phyloP scores from a whole-genome alignment of 371 early-diverging fungal genomes.

The Lichtheimia ornata region DNA sequence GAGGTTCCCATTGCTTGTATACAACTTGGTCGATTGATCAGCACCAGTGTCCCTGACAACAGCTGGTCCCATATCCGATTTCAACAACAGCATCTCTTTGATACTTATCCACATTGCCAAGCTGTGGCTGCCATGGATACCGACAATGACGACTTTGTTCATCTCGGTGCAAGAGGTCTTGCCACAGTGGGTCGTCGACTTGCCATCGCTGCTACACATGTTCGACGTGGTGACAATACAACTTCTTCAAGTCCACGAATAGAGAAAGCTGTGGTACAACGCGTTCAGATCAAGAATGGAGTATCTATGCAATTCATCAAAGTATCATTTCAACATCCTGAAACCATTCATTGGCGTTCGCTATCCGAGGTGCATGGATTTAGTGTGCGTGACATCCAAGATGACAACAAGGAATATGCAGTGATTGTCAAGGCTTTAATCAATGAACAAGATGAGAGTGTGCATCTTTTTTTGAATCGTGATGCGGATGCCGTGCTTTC shows the following conservation, averaged over 20 bases:
- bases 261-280: background rate
- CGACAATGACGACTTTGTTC: slow-evolving; percentile 37
- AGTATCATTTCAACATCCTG: background rate
- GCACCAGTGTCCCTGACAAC: slow-evolving; percentile 6
- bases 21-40: slow-evolving; percentile 30
- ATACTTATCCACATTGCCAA: background rate
- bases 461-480: slow-evolving; percentile 17
- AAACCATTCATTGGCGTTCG: slow-evolving; percentile 1
- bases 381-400: slow-evolving; percentile 7
- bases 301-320: background rate
- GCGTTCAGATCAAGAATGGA: background rate
- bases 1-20: slow-evolving; percentile 29
- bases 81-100: slow-evolving; percentile 17
- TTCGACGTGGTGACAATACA: slow-evolving; percentile 1
- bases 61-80: slow-evolving; percentile 32
- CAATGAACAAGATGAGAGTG: background rate
- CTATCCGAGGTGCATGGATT: slow-evolving; percentile 16
- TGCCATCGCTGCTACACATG: slow-evolving; percentile 21
- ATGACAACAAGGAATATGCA: background rate
- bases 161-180: slow-evolving; percentile 33
- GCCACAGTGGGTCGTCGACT: slow-evolving; percentile 27
- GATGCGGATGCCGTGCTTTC: slow-evolving; percentile 1
- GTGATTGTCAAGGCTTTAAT: slow-evolving; percentile 16
- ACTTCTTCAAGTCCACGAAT: background rate
- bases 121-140: slow-evolving; percentile 31